Evolutionary conservation across 2,329 filamentous ascomycete species (phyloP).

Genomic region (Ophiostoma pallidulum): DNA sequence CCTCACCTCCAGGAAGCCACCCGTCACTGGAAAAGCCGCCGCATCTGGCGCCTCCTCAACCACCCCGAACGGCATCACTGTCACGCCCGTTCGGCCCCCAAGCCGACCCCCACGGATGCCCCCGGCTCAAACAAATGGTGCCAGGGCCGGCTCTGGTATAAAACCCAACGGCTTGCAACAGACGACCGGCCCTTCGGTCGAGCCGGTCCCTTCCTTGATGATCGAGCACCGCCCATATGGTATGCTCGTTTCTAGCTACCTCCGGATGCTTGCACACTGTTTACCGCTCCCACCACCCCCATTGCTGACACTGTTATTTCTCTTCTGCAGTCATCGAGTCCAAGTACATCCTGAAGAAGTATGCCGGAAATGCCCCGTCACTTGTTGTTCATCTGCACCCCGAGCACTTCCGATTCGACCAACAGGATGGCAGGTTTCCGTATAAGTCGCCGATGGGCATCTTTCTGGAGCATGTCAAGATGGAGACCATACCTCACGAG

Average conservation of each 20-base stretch:
- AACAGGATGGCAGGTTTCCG: constrained; percentile 83
- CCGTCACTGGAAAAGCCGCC: constrained; percentile 39
- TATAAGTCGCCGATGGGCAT: constrained; percentile 89
- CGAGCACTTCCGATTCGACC: constrained; percentile 83
- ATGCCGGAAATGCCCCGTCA: constrained; percentile 57
- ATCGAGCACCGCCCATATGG: constrained; percentile 44
- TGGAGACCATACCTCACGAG: constrained; percentile 77
- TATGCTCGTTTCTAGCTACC: constrained; percentile 23
- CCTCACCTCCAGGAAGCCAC: constrained; percentile 45
- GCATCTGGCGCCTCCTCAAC: constrained; percentile 27
- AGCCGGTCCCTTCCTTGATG: constrained; percentile 24
- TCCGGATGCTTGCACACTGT: not conserved
- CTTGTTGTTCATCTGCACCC: constrained; percentile 77
- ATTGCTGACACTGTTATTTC: not conserved
- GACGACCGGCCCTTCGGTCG: constrained; percentile 26
- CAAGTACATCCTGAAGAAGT: constrained; percentile 75
- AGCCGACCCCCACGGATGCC: constrained; percentile 43
- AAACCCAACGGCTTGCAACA: not conserved
- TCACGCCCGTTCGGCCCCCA: constrained; percentile 38
- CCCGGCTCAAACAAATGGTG: not conserved
- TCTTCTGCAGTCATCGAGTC: constrained; percentile 56
- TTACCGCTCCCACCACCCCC: not conserved
- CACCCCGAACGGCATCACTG: constrained; percentile 33
- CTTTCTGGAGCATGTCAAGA: constrained; percentile 65
- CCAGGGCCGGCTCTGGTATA: constrained; percentile 20